Evolutionary conservation across 2,329 filamentous ascomycete species (phyloP).

Genomic region (Dendrostoma leiphaemia): DNA sequence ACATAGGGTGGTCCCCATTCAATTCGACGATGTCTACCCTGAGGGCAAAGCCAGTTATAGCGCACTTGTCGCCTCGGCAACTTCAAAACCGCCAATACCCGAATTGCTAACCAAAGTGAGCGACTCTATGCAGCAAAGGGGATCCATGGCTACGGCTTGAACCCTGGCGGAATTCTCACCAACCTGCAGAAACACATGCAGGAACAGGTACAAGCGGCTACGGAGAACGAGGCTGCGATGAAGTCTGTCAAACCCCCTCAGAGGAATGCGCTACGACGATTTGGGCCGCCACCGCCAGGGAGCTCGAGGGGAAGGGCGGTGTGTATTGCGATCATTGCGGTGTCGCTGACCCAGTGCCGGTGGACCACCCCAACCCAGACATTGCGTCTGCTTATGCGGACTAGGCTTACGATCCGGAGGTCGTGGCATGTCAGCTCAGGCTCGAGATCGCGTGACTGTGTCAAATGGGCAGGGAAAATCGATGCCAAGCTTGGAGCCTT

Average conservation of each 20-base stretch:
- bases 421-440: constrained; percentile 38
- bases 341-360: constrained; percentile 26
- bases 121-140: constrained; percentile 37
- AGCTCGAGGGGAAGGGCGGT: constrained; percentile 39
- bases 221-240: constrained; percentile 17
- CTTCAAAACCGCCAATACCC: constrained; percentile 45
- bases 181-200: constrained; percentile 27
- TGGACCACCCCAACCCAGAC: not conserved
- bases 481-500: not conserved
- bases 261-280: constrained; percentile 42
- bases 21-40: constrained; percentile 40
- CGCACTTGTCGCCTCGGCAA: constrained; percentile 34
- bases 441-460: too few species aligned
- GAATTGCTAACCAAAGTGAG: constrained; percentile 45
- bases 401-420: constrained; percentile 33
- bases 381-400: constrained; percentile 18
- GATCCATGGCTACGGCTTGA: constrained; percentile 39
- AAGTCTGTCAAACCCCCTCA: constrained; percentile 30
- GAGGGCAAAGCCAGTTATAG: constrained; percentile 31
- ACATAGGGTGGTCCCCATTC: constrained; percentile 33
- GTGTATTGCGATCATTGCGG: constrained; percentile 39
- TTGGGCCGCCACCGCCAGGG: constrained; percentile 35
- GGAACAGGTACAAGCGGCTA: constrained; percentile 16
- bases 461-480: too few species aligned
- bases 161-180: constrained; percentile 41